Percentiles rank a stretch among this genome's conserved stretches.
phyloP scores from a whole-genome alignment of 2,329 filamentous ascomycete genomes.

The Hirsutella rhossiliensis region DNA sequence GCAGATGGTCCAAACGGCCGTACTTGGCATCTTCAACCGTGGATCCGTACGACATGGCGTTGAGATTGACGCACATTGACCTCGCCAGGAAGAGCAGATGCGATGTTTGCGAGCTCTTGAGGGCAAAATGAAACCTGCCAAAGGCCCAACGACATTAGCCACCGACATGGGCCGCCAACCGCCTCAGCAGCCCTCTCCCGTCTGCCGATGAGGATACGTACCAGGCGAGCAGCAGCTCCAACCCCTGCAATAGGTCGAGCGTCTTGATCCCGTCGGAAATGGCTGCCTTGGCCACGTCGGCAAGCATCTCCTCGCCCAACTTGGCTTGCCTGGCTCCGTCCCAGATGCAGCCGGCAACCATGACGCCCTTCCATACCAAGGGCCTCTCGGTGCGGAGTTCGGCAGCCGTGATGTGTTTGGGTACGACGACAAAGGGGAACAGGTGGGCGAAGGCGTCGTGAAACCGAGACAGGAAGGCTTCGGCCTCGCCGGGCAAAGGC shows the following conservation, averaged over 20 bases:
- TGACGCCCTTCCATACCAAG: conserved; percentile 36
- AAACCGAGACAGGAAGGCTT: conserved; percentile 24
- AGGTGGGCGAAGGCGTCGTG: conserved; percentile 19
- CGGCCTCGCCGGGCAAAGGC: conserved; percentile 29
- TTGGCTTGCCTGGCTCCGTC: conserved; percentile 30
- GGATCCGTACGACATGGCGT: conserved; percentile 13
- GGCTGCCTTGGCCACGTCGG: conserved; percentile 27
- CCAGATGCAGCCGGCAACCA: conserved; percentile 29
- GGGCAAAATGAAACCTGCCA: conserved; percentile 31
- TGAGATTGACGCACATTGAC: conserved; percentile 31
- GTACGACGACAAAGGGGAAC: conserved; percentile 34
- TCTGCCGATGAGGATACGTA: conserved; percentile 17
- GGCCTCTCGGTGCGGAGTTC: conserved; percentile 26
- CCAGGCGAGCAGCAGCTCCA: conserved; percentile 34
- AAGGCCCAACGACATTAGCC: not conserved
- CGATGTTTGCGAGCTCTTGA: conserved; percentile 36
- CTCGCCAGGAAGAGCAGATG: conserved; percentile 36
- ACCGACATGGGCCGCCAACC: no score
- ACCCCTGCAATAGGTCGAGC: conserved; percentile 33
- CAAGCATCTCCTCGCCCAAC: conserved; percentile 31
- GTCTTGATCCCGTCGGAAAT: conserved; percentile 28
- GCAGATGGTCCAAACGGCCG: conserved; percentile 27
- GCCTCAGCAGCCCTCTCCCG: no score
- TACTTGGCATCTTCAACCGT: conserved; percentile 11
- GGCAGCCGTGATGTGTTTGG: conserved; percentile 20